A percentile compares a stretch with the other conserved stretches of the same genome.
Evolutionary conservation across 2,329 filamentous ascomycete species (phyloP).

Genomic region (Exophiala aquamarina): DNA sequence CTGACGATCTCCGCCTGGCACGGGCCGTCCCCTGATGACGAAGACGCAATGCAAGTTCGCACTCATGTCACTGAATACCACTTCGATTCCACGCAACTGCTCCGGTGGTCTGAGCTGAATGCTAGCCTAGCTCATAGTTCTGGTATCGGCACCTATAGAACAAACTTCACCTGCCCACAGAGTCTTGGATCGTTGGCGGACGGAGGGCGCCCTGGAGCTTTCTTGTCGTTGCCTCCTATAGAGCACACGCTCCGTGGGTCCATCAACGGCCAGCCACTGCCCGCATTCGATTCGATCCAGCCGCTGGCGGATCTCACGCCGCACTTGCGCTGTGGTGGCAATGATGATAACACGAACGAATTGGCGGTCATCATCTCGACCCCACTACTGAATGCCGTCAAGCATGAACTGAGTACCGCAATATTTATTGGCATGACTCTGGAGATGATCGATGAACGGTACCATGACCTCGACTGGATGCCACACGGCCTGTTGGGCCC

Average conservation of each 20-base stretch:
- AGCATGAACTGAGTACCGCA: background rate
- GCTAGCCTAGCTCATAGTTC: background rate
- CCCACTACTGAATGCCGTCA: background rate
- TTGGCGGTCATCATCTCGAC: background rate
- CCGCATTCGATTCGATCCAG: background rate
- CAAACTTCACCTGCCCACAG: background rate
- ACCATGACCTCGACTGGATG: background rate
- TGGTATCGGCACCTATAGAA: background rate
- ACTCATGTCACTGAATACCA: background rate
- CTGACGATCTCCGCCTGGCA: background rate
- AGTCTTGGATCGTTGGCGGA: no score
- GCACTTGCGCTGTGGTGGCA: background rate
- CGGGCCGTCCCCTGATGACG: background rate
- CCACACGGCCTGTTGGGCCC: background rate
- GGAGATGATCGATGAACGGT: background rate
- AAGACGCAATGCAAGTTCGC: background rate
- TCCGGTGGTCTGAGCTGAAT: background rate
- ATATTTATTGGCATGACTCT: background rate
- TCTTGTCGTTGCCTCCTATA: background rate
- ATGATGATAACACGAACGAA: background rate
- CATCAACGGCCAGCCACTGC: background rate
- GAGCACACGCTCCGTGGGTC: background rate
- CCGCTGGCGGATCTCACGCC: background rate
- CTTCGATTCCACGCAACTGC: background rate
- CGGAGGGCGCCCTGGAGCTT: background rate